These are phyloP conservation scores for Cryptosporidium bovis DNA, from an alignment of 169 alveolate species.

Conservation along the genomic window DNA sequence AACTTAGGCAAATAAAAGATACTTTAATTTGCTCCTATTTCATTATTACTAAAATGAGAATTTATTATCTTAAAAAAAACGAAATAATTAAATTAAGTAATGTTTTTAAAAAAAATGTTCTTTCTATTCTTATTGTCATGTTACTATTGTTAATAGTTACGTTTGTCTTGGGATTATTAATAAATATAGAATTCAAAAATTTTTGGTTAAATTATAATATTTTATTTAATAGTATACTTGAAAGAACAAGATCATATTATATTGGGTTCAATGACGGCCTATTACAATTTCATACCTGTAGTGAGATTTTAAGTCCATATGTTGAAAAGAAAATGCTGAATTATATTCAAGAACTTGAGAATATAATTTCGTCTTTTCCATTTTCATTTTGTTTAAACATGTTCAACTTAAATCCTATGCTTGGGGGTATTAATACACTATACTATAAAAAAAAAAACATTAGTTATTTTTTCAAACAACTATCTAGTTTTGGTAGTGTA, in stretches of 20 bases:
- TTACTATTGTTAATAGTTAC: not conserved
- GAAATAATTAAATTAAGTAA: conserved; percentile 15
- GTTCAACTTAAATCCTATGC: conserved; percentile 4
- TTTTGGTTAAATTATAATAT: conserved; percentile 36
- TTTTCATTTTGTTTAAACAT: conserved; percentile 41
- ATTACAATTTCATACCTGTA: conserved; percentile 29
- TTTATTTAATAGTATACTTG: conserved; percentile 30
- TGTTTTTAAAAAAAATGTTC: conserved; percentile 7
- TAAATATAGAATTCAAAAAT: conserved; percentile 16
- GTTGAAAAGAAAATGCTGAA: not conserved
- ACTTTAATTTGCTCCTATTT: not conserved
- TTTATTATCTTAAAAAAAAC: not conserved
- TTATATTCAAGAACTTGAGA: conserved; percentile 16
- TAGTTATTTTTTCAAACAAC: not conserved
- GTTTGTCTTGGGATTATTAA: conserved; percentile 8
- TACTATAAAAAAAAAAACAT: not conserved
- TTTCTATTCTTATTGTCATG: not conserved
- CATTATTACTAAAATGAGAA: conserved; percentile 3
- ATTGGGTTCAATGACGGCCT: conserved; percentile 40
- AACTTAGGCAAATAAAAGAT: not conserved
- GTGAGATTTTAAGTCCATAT: not conserved
- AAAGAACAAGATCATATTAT: conserved; percentile 47
- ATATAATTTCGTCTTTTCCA: conserved; percentile 17
- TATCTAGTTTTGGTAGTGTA: conserved; percentile 1
- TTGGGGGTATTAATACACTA: not conserved